These are phyloP conservation scores for Eucalyptus sp. DNA, from an alignment of 345 rosid genomes.

Conservation along the genomic window DNA sequence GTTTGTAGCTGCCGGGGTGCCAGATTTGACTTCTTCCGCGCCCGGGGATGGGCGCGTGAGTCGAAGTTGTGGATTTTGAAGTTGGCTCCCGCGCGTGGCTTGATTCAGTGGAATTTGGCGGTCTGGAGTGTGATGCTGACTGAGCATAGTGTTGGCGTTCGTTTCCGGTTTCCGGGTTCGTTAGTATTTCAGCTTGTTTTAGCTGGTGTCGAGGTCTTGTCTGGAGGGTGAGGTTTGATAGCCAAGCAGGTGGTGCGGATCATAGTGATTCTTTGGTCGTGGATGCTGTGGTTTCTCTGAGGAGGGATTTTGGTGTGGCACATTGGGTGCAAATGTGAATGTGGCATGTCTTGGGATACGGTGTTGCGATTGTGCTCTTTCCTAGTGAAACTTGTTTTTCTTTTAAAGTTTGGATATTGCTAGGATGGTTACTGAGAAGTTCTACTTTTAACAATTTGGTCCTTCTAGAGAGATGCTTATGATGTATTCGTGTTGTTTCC, in stretches of 20 bases:
- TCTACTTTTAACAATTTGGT: background rate
- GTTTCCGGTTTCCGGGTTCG: background rate
- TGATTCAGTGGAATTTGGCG: background rate
- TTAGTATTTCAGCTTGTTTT: background rate
- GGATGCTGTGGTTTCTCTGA: background rate
- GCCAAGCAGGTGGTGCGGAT: background rate
- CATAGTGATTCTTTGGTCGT: background rate
- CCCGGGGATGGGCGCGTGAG: background rate
- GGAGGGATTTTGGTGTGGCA: background rate
- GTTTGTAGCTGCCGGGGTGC: background rate
- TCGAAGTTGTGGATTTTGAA: background rate
- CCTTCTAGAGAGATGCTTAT: background rate
- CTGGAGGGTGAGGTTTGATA: background rate
- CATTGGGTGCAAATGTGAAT: background rate
- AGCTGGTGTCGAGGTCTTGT: background rate
- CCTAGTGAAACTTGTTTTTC: background rate
- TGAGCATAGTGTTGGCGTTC: background rate
- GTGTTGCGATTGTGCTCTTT: background rate
- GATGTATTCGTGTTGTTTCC: background rate
- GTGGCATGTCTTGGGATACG: background rate
- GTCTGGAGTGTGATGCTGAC: background rate
- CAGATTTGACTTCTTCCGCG: background rate
- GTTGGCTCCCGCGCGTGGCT: background rate
- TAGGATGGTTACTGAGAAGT: background rate
- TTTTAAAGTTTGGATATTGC: background rate